Conservation (phyloP, 371 early-diverging fungal species). For the Rhizopus arrhizus region DNA sequence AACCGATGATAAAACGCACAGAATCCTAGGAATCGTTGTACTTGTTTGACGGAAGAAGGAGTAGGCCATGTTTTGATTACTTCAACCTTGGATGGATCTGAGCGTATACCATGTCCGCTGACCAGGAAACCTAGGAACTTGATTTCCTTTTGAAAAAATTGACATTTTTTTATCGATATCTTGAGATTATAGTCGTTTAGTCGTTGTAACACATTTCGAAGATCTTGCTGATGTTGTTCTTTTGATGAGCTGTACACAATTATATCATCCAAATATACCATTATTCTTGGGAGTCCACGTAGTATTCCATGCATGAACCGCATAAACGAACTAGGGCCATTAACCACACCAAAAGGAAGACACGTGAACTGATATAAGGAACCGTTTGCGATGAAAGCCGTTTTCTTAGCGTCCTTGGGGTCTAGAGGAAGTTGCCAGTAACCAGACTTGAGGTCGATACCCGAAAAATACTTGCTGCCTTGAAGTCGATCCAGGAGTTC, state of each 20-base stretch:
- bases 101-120: too few relatives aligned
- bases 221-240: background rate
- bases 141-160: too few relatives aligned
- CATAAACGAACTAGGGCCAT: slow-evolving; percentile 46
- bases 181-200: too few relatives aligned
- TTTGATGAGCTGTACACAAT: background rate
- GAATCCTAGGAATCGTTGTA: too few relatives aligned
- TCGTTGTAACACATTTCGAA: background rate
- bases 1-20: too few relatives aligned
- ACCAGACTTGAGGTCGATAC: slow-evolving; percentile 41
- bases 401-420: slow-evolving; percentile 27
- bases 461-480: slow-evolving; percentile 29
- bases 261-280: background rate
- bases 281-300: background rate
- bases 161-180: too few relatives aligned
- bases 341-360: slow-evolving; percentile 52
- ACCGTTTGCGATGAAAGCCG: slow-evolving; percentile 38
- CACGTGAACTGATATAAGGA: slow-evolving; percentile 40
- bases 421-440: slow-evolving; percentile 48
- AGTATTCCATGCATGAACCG: slow-evolving; percentile 12
- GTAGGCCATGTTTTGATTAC: too few relatives aligned
- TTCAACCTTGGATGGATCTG: too few relatives aligned
- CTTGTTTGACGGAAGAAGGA: too few relatives aligned
- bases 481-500: slow-evolving; percentile 6
- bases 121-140: too few relatives aligned